Base-by-base conservation (phyloP, 441 rosid genomes). In the Erodium texanum region DNA sequence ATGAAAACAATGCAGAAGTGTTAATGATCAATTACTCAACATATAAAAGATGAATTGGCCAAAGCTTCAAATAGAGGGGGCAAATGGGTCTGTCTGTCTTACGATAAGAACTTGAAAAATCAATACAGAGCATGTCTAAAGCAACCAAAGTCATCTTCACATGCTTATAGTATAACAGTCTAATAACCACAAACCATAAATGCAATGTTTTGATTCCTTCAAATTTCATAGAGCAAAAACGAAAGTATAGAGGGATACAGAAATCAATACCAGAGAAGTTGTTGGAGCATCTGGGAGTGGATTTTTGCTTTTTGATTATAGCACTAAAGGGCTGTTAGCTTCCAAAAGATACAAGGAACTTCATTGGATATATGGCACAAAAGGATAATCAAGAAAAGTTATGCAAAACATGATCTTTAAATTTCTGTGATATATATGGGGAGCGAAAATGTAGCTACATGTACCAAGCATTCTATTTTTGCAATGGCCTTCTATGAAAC, bases 381-480 rank as follows among this genome's bases (percentile, higher is more conserved):
- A 7, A 54, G 11, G 6, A 18, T 3, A 15, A 7, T 19, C 2
- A 18, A 18, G 24, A 54, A 54, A 0, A 18, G 1, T 8, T 29
- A 54, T 2, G 61, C 18, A 54, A 54, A 9, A 5, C 61, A 54
- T 7, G 9, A 18, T 54, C 76, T 79, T 70, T 62, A 79, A 74
- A 70, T 81, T 84, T 71, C 78, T 75, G 69, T 80, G 80, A 75
- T 78, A 78, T 81, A 73, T 71, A 70, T 65, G 24, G 70, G 71
- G 72, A 74, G 68, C 69, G 68, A 76, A 64, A 73, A 73, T 79
- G 70, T 77, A 77, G 70, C 86, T 82, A 76, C 76, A 74, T 77
- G 74, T 78, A 80, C 85, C 83, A 71, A 75, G 74, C 66, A 77
- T 80, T 75, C 82, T 79, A 79, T 79, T 62, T 65, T 67, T 79